These are phyloP conservation scores for Fusarium sp. DNA, from an alignment of 2,329 filamentous ascomycete genomes.

Conservation along the genomic window DNA sequence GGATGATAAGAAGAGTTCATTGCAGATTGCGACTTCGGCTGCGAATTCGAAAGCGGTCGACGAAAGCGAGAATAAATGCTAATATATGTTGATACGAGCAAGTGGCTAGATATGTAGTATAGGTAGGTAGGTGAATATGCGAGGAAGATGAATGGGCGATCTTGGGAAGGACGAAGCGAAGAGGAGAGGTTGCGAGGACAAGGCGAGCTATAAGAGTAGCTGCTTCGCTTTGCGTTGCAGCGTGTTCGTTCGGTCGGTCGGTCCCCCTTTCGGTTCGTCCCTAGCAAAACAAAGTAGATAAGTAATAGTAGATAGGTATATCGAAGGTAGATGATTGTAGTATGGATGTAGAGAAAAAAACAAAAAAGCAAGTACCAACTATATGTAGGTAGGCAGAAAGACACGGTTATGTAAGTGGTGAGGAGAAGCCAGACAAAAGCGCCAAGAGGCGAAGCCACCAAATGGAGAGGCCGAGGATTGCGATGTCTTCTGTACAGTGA, in stretches of 20 bases:
- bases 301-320: not conserved
- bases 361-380: conserved; percentile 3
- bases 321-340: not conserved
- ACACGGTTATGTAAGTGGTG: not conserved
- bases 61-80: conserved; percentile 1
- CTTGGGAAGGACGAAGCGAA: conserved; percentile 16
- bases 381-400: not conserved
- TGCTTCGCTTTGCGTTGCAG: conserved; percentile 13
- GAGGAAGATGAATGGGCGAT: not conserved
- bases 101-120: not conserved
- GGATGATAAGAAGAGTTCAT: conserved; percentile 50
- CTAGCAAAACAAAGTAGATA: conserved; percentile 16
- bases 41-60: not conserved
- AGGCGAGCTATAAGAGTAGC: conserved; percentile 33
- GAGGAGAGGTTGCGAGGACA: conserved; percentile 13
- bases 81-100: conserved; percentile 4
- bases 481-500: conserved; percentile 2
- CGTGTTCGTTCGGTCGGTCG: not conserved
- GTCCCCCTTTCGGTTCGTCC: conserved; percentile 1
- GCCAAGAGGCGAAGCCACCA: conserved; percentile 33
- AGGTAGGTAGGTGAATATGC: conserved; percentile 2
- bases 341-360: not conserved
- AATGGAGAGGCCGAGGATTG: conserved; percentile 33
- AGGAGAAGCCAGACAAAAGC: not conserved
- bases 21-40: conserved; percentile 4